Base-by-base conservation (phyloP, 2,329 filamentous ascomycete species). In the Claviceps africana region DNA sequence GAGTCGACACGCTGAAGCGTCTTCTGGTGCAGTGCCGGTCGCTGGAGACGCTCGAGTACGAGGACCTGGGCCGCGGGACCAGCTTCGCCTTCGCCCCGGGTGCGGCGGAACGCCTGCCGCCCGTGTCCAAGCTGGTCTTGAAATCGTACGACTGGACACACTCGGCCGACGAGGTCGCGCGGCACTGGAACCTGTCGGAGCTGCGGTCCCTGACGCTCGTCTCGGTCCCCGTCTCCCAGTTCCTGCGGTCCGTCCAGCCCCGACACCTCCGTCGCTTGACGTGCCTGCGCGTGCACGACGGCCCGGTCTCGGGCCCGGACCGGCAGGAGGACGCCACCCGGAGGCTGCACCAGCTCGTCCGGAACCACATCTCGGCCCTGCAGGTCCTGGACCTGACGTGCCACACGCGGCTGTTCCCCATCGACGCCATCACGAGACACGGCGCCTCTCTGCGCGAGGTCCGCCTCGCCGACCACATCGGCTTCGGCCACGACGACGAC, bases 61-160 rank as follows among this genome's bases (percentile, higher is more conserved):
- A 67, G 31, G 72, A 73, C 51, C 60, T 68, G 11, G 72, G 72
- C 1, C 70, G 73, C 51, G 72, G 72, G 3, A 72, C 68, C 15
- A 67, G 62, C 45, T 75, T 77, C 56, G 54, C 54, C 2, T 75
- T 77, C 33, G n/a, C n/a, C n/a, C n/a, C n/a, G n/a, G 40, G 51
- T 0, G 55, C 54, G 0, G 61, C 58, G 19, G 72, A 76, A 51
- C 64, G 69, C 11, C 59, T 77, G 25, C 73, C 74, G 1, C 60
- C 72, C 0, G 58, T 77, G 5, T 58, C 57, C 21, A 65, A 71
- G 8, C 61, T 77, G 3, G 61, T 59, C 1, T 60, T 77, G 39
- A 67, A 66, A 48, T 74, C 70, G 1, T 77, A 77, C 55, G 70
- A 76, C 61, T 76, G 74, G 74, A 61, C 66, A 10, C 74, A 77